A percentile compares a stretch with the other conserved stretches of the same genome.
Evolutionary conservation across 2,329 filamentous ascomycete genomes (phyloP).

Genomic region (Exophiala xenobiotica): DNA sequence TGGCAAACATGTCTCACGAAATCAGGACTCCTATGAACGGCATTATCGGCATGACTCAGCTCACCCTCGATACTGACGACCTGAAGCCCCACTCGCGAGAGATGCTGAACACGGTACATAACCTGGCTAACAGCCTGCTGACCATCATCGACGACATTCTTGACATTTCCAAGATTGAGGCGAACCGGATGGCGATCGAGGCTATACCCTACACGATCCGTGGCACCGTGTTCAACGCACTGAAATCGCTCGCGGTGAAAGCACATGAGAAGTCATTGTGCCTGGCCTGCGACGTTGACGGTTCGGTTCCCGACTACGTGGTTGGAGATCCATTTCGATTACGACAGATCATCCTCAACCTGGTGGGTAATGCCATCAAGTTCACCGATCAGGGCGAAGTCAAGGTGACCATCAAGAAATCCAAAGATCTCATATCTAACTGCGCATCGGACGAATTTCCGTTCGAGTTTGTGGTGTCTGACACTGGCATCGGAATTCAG

Average conservation of each 20-base stretch:
- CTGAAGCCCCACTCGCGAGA: conserved; percentile 93
- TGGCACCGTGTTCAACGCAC: conserved; percentile 92
- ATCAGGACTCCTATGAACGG: conserved; percentile 97
- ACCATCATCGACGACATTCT: conserved; percentile 89
- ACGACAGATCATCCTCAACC: conserved; percentile 92
- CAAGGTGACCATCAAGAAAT: conserved; percentile 81
- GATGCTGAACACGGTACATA: conserved; percentile 98
- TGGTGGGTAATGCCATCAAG: conserved; percentile 98
- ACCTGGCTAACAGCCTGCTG: conserved; percentile 89
- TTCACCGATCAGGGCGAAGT: conserved; percentile 97
- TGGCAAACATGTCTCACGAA: conserved; percentile 99
- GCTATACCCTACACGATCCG: conserved; percentile 94
- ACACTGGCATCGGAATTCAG: conserved; percentile 95
- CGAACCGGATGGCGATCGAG: conserved; percentile 96
- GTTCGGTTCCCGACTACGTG: conserved; percentile 89
- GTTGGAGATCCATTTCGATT: conserved; percentile 95
- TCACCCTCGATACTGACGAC: conserved; percentile 92
- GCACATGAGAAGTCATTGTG: conserved; percentile 94
- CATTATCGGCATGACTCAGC: conserved; percentile 96
- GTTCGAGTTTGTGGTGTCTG: conserved; percentile 92
- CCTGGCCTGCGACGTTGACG: conserved; percentile 89
- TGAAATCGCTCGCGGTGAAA: conserved; percentile 95
- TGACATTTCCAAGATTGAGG: conserved; percentile 77
- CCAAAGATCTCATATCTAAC: conserved; percentile 53
- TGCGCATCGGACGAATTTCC: conserved; percentile 76